Conservation (phyloP, 257 asterid species). For the Solanum rostratum region DNA sequence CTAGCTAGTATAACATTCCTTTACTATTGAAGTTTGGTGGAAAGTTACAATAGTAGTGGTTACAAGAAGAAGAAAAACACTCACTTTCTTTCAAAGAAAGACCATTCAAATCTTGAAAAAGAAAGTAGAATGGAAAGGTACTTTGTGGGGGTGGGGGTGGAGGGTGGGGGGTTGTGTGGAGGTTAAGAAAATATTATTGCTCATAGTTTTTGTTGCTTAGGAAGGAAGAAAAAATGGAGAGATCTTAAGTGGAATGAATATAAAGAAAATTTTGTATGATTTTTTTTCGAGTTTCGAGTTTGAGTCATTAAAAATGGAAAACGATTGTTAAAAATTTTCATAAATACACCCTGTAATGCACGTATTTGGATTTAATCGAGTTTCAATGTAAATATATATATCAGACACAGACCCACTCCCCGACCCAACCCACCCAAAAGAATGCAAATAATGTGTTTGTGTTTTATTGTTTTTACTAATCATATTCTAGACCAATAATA, state of each 20-base stretch:
- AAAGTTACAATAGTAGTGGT: slow-evolving; percentile 1
- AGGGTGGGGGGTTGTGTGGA: not conserved
- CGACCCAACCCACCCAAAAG: too few relatives aligned
- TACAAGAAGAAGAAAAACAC: not conserved
- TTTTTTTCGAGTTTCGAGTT: not conserved
- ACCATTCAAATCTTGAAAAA: not conserved
- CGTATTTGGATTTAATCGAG: not conserved
- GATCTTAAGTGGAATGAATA: not conserved
- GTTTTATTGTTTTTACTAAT: not conserved
- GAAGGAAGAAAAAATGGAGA: not conserved
- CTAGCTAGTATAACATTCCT: not conserved
- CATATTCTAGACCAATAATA: too few relatives aligned
- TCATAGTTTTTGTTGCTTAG: not conserved
- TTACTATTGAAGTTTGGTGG: slow-evolving; percentile 2
- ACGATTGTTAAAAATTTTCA: fast-evolving
- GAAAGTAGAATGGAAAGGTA: not conserved
- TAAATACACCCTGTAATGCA: not conserved
- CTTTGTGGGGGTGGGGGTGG: not conserved
- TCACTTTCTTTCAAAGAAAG: not conserved
- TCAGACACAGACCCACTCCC: too few relatives aligned
- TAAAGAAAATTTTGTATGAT: not conserved
- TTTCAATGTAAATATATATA: too few relatives aligned
- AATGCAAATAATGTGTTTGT: not conserved
- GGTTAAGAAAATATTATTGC: not conserved
- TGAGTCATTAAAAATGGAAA: not conserved